A percentile compares a stretch with the other conserved stretches of the same genome.
Evolutionary conservation across 2,329 filamentous ascomycete genomes (phyloP).

Genomic region (Paecilomyces sp.): DNA sequence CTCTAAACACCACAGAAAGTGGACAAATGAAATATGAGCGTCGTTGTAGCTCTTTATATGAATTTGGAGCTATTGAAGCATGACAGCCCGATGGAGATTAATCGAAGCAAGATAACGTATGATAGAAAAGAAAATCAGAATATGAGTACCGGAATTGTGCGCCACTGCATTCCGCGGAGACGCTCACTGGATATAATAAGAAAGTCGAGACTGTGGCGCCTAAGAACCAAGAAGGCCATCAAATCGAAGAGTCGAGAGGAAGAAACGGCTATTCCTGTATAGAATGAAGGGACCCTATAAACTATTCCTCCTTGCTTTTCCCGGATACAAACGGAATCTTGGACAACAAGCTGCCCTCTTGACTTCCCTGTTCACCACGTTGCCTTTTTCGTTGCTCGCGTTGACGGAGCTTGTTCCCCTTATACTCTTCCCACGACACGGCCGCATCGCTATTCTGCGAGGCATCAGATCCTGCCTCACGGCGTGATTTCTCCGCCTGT

Average conservation of each 20-base stretch:
- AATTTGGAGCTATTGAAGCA: not conserved
- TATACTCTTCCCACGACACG: constrained; percentile 29
- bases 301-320: constrained; percentile 9
- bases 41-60: not conserved
- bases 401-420: constrained; percentile 18
- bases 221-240: not conserved
- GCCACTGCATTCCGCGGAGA: not conserved
- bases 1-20: too few species aligned
- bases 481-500: constrained; percentile 11
- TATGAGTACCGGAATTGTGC: not conserved
- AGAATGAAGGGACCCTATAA: not conserved
- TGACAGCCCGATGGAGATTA: not conserved
- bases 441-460: constrained; percentile 4
- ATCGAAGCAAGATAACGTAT: not conserved
- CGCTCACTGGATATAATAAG: not conserved
- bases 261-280: not conserved
- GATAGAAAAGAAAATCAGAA: not conserved
- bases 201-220: too few species aligned
- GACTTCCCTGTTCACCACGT: constrained; percentile 11
- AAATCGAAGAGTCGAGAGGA: not conserved
- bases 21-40: not conserved
- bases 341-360: not conserved
- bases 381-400: constrained; percentile 19
- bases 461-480: not conserved
- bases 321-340: constrained; percentile 5